Percentiles rank a stretch among this genome's conserved stretches.
These are phyloP conservation scores for Curvularia lunata DNA, from an alignment of 2,329 filamentous ascomycete species.

Conservation along the genomic window DNA sequence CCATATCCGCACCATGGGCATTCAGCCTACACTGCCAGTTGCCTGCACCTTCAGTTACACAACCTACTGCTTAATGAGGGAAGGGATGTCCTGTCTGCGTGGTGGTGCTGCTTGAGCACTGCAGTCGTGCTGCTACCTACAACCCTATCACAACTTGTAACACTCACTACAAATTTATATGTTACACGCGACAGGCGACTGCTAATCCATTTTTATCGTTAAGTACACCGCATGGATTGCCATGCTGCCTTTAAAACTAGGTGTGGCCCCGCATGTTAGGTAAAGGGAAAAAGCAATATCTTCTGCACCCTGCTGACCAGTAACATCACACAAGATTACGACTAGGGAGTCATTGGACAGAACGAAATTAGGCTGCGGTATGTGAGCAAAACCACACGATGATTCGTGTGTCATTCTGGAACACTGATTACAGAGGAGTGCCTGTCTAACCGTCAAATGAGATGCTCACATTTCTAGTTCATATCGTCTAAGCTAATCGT, in stretches of 20 bases:
- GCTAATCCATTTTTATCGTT: not conserved
- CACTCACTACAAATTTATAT: slow-evolving; percentile 1
- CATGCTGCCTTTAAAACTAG: not conserved
- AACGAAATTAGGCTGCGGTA: not conserved
- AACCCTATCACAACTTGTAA: slow-evolving; percentile 18
- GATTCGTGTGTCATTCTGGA: not conserved
- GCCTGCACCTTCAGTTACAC: slow-evolving; percentile 16
- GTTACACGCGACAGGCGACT: slow-evolving; percentile 19
- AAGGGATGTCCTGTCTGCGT: slow-evolving; percentile 20
- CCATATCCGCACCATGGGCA: slow-evolving; percentile 8
- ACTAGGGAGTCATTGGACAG: slow-evolving; percentile 24
- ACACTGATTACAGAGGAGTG: not conserved
- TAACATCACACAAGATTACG: slow-evolving; percentile 15
- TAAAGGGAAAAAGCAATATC: not conserved
- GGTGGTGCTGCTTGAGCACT: slow-evolving; percentile 10
- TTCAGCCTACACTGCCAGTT: not conserved
- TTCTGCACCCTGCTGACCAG: not conserved
- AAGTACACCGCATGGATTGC: not conserved
- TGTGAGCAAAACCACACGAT: not conserved
- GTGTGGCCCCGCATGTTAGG: not conserved
- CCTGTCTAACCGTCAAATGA: not conserved
- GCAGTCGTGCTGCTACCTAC: slow-evolving; percentile 11
- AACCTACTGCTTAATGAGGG: slow-evolving; percentile 9
- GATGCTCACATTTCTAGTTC: not conserved
- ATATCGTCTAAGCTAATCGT: not conserved